phyloP scores from a whole-genome alignment of 2,329 filamentous ascomycete genomes.

The Trichophyton mentagrophytes region DNA sequence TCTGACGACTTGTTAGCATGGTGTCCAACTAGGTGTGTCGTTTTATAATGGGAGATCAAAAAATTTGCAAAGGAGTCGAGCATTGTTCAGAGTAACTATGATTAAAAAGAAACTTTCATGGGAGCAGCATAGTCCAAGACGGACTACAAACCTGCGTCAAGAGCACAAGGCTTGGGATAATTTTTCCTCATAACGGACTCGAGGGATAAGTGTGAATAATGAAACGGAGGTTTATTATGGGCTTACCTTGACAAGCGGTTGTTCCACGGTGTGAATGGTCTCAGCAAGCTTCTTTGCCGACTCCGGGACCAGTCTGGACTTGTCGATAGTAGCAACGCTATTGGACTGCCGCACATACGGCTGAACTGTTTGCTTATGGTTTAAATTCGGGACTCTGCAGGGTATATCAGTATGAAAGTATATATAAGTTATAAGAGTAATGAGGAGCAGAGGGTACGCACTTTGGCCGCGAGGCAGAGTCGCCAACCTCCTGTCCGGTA shows the following conservation, averaged over 20 bases:
- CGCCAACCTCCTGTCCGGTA: conserved; percentile 6
- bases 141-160: conserved; percentile 64
- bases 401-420: neutral
- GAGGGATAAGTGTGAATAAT: neutral
- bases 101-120: conserved; percentile 49
- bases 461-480: neutral
- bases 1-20: conserved; percentile 13
- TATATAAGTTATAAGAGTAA: neutral
- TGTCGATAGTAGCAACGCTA: conserved; percentile 42
- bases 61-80: conserved; percentile 22
- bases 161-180: conserved; percentile 47
- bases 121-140: conserved; percentile 68
- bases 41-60: no score
- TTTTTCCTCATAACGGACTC: conserved; percentile 58
- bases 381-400: conserved; percentile 39
- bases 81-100: conserved; percentile 60
- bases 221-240: neutral
- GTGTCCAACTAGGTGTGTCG: conserved; percentile 1
- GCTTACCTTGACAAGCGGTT: conserved; percentile 41
- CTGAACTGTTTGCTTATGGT: conserved; percentile 35
- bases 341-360: conserved; percentile 43
- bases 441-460: neutral
- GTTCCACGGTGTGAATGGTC: conserved; percentile 41
- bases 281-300: conserved; percentile 32
- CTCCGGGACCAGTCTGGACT: conserved; percentile 36